Evolutionary conservation across 192 early-diverging fungal genomes (phyloP).

Genomic region (Lobosporangium transversale): DNA sequence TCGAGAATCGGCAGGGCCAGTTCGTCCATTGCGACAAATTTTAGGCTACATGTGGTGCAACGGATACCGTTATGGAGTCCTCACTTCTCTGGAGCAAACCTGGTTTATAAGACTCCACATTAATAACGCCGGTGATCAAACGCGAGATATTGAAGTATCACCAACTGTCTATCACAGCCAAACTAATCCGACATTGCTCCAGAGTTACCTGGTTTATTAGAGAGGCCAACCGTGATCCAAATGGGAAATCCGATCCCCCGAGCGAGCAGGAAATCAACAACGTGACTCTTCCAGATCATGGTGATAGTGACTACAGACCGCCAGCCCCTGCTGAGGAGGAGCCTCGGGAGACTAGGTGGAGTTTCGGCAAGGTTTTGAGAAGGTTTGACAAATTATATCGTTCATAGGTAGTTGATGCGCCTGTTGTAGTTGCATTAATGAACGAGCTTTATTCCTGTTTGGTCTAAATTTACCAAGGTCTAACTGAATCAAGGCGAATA

Average conservation of each 20-base stretch:
- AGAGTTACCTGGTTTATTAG: slow-evolving; percentile 33
- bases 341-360: neutral
- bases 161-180: neutral
- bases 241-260: slow-evolving; percentile 11
- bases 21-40: neutral
- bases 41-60: slow-evolving; percentile 17
- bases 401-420: neutral
- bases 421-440: neutral
- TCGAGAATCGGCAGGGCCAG: neutral
- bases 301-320: slow-evolving; percentile 4
- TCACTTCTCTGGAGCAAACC: slow-evolving; percentile 37
- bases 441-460: neutral
- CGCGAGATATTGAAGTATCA: slow-evolving; percentile 2
- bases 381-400: too few species aligned
- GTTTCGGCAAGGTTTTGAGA: neutral
- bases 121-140: slow-evolving; percentile 11
- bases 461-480: neutral
- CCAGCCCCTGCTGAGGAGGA: neutral
- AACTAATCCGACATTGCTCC: slow-evolving; percentile 25
- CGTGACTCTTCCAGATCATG: slow-evolving; percentile 8
- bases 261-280: neutral
- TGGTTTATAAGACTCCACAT: slow-evolving; percentile 23
- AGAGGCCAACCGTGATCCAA: slow-evolving; percentile 14
- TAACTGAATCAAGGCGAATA: neutral
- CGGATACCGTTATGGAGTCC: slow-evolving; percentile 26